Base-by-base conservation (phyloP, 139 green algal species). In the Ettlia oleoabundans region DNA sequence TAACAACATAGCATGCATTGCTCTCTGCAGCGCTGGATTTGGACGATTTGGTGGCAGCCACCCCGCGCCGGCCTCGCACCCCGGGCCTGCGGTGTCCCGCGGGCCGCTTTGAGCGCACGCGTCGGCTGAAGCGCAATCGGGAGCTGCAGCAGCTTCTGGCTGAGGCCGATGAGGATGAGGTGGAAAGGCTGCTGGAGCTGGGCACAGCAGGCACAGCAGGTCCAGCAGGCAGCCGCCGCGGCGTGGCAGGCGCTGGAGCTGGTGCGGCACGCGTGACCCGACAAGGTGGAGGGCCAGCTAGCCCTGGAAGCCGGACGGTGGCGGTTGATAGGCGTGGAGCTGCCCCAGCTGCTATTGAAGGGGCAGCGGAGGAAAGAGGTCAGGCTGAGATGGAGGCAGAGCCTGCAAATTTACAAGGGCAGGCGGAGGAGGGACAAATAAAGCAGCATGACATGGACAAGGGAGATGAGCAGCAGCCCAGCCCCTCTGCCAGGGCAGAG, bases 101-200 rank as follows among this genome's bases (percentile, higher is more conserved):
- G 22, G 21, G 21, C 32, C 72, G 72, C 51, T 79, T 79, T 37
- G 72, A 79, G 72, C 72, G 72, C 32, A 35, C 35, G 26, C 72
- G 52, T n/a, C 62, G 61, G 22, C 72, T 79, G 18, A 79, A 67
- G 52, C 72, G 72, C 72, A 79, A 51, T 51, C 51, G 72, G 19
- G 72, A 79, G 72, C 26, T 79, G 33, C 47, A 40, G 35, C 72
- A 79, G 72, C 72, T 79, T 33, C 72, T 79, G 52, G 3, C 38
- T 19, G 51, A 58, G 2, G 47, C 51, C 0, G 72, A 10, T 0
- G 72, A 79, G 72, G 51, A 68, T 33, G 72, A 79, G 72, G 2
- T 10, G 4, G 72, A 79, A 51, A 18, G 5, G 51, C 35, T 66
- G 35, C 53, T 79, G 72, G 51, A 79, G 22, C 33, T 67, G 53